Evolutionary conservation across 768 basidiomycete genomes (phyloP).

Genomic region (Chalciporus piperatus): DNA sequence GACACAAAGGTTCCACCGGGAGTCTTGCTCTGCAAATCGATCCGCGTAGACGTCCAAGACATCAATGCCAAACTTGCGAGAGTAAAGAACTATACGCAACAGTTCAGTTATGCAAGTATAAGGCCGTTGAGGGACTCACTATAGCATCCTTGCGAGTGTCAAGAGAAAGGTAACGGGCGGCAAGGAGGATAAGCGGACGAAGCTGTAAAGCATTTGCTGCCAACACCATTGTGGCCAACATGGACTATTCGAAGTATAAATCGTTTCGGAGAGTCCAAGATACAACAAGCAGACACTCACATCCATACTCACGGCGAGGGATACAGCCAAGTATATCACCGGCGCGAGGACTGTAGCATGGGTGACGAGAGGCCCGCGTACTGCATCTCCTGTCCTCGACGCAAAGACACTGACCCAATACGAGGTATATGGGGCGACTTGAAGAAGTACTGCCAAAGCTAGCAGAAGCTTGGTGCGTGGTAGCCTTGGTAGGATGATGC

Average conservation of each 20-base stretch:
- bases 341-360: conserved; percentile 59
- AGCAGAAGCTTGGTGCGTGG: conserved; percentile 20
- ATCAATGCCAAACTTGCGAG: conserved; percentile 19
- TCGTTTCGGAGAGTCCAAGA: not conserved
- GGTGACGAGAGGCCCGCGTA: conserved; percentile 57
- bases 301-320: conserved; percentile 40
- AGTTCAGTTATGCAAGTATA: conserved; percentile 1
- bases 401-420: conserved; percentile 66
- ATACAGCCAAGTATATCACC: conserved; percentile 48
- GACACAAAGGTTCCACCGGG: not conserved
- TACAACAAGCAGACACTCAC: conserved; percentile 29
- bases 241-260: conserved; percentile 10
- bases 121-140: conserved; percentile 12
- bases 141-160: conserved; percentile 6
- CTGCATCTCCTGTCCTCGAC: conserved; percentile 48
- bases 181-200: conserved; percentile 19
- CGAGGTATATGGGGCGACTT: conserved; percentile 56
- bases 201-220: conserved; percentile 28
- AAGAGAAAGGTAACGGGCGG: not conserved
- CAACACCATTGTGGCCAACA: conserved; percentile 23
- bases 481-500: conserved; percentile 31
- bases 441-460: conserved; percentile 40
- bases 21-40: not conserved
- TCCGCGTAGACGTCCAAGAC: conserved; percentile 8
- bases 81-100: conserved; percentile 18